Conservation (phyloP, 1,284 basidiomycete species). For the Rhodofomes roseus region DNA sequence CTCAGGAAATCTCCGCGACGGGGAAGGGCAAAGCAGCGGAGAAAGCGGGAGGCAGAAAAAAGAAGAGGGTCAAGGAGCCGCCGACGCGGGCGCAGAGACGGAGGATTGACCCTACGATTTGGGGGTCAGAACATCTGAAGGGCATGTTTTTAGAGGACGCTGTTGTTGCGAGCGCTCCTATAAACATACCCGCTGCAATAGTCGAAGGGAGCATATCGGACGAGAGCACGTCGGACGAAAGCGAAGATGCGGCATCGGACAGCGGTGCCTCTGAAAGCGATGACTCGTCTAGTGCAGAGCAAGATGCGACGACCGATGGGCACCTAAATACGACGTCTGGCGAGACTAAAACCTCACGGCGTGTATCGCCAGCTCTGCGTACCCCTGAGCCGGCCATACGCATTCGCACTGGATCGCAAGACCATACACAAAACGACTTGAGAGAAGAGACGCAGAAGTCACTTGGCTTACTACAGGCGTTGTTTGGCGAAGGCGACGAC, state of each 20-base stretch:
- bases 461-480: constrained; percentile 45
- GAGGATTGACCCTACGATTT: constrained; percentile 65
- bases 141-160: constrained; percentile 56
- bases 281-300: constrained; percentile 2
- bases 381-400: neutral
- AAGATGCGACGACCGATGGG: neutral
- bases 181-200: neutral
- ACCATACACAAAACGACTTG: constrained; percentile 29
- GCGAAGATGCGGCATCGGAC: constrained; percentile 9
- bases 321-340: no score
- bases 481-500: constrained; percentile 43
- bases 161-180: constrained; percentile 10
- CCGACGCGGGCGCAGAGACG: constrained; percentile 46
- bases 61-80: constrained; percentile 24
- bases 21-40: constrained; percentile 14
- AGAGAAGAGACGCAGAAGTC: constrained; percentile 42
- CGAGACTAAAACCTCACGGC: neutral
- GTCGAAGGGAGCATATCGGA: neutral
- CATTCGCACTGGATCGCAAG: neutral
- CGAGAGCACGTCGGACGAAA: constrained; percentile 5
- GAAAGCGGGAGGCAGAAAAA: constrained; percentile 16
- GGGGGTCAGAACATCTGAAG: constrained; percentile 62
- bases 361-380: neutral
- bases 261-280: constrained; percentile 13
- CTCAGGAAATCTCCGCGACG: constrained; percentile 13